These are phyloP conservation scores for Cryphonectria parasitica DNA, from an alignment of 2,329 filamentous ascomycete genomes.

Conservation along the genomic window DNA sequence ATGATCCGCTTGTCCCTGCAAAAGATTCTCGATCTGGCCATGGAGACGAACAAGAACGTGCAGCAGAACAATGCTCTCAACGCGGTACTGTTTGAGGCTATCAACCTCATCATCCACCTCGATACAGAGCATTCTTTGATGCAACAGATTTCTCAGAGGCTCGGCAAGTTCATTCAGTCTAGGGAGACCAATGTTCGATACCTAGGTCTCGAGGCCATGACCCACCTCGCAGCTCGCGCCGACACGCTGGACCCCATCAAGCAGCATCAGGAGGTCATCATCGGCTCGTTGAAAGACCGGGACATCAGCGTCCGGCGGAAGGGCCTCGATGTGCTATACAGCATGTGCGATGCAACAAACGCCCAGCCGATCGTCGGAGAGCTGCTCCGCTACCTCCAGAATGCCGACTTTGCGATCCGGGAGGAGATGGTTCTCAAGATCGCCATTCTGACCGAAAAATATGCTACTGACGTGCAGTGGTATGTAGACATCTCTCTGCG, in stretches of 20 bases:
- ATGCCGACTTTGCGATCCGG: slow-evolving; percentile 94
- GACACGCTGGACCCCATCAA: slow-evolving; percentile 98
- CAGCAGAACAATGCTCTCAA: slow-evolving; percentile 99
- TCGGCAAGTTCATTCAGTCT: slow-evolving; percentile 96
- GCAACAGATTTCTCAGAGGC: slow-evolving; percentile 88
- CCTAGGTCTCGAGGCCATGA: slow-evolving; percentile 95
- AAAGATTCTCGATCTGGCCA: slow-evolving; percentile 85
- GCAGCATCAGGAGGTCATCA: slow-evolving; percentile 94
- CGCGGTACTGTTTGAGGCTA: slow-evolving; percentile 95
- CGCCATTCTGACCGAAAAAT: slow-evolving; percentile 96
- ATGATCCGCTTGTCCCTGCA: slow-evolving; percentile 91
- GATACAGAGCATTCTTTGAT: slow-evolving; percentile 94
- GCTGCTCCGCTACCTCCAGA: slow-evolving; percentile 91
- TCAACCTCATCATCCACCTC: slow-evolving; percentile 96
- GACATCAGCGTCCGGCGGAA: slow-evolving; percentile 98
- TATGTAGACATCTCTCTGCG: slow-evolving; percentile 97
- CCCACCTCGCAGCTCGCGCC: slow-evolving; percentile 88
- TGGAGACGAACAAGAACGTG: slow-evolving; percentile 96
- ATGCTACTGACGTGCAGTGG: slow-evolving; percentile 98
- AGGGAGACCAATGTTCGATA: slow-evolving; percentile 97
- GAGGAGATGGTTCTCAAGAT: slow-evolving; percentile 99
- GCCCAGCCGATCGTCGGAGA: slow-evolving; percentile 92
- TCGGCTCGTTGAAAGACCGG: slow-evolving; percentile 89
- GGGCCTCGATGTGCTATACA: slow-evolving; percentile 94
- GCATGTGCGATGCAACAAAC: slow-evolving; percentile 98